These are phyloP conservation scores for Cyanophora paradoxa DNA, from an alignment of 78 protist species.

Conservation along the genomic window DNA sequence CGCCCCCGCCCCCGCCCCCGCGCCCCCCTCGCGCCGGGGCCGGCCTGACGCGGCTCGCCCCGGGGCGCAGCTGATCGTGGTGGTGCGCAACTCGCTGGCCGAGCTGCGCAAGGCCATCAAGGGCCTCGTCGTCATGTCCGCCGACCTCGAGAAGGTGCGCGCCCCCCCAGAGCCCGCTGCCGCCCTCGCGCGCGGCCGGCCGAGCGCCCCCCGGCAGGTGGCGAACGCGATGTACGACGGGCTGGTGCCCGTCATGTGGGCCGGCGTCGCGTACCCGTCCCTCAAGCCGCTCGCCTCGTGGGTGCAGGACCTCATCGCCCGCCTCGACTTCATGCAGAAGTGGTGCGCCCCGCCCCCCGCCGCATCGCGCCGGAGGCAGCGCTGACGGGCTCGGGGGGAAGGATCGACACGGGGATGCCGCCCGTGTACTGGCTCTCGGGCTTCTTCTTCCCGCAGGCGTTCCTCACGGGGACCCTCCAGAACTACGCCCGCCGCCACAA, in stretches of 20 bases:
- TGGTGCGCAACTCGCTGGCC: conserved; percentile 14
- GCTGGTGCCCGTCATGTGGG: not conserved
- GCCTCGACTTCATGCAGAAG: not conserved
- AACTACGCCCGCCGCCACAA: conserved; percentile 55
- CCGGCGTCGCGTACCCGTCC: conserved; percentile 43
- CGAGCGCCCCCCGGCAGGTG: no score
- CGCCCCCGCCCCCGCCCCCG: not conserved
- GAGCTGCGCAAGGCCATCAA: conserved; percentile 48
- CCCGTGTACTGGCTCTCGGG: conserved; percentile 67
- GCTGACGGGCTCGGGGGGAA: not conserved
- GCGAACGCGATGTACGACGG: conserved; percentile 31
- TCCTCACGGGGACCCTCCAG: conserved; percentile 76
- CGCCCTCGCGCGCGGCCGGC: no score
- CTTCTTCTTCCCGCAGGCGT: conserved; percentile 84
- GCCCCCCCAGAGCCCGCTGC: not conserved
- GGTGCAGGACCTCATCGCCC: conserved; percentile 43
- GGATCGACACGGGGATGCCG: conserved; percentile 66
- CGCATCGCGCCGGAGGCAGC: not conserved
- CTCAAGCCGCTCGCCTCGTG: conserved; percentile 71
- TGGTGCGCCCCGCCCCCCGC: not conserved
- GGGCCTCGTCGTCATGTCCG: conserved; percentile 67
- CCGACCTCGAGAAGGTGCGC: conserved; percentile 59
- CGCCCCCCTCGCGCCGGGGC: not conserved
- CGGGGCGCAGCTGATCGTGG: conserved; percentile 25
- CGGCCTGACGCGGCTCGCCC: no score